Percentiles rank a stretch among this genome's conserved stretches.
Evolutionary conservation across 1,284 basidiomycete genomes (phyloP).

Genomic region (Anthracocystis walkeri): DNA sequence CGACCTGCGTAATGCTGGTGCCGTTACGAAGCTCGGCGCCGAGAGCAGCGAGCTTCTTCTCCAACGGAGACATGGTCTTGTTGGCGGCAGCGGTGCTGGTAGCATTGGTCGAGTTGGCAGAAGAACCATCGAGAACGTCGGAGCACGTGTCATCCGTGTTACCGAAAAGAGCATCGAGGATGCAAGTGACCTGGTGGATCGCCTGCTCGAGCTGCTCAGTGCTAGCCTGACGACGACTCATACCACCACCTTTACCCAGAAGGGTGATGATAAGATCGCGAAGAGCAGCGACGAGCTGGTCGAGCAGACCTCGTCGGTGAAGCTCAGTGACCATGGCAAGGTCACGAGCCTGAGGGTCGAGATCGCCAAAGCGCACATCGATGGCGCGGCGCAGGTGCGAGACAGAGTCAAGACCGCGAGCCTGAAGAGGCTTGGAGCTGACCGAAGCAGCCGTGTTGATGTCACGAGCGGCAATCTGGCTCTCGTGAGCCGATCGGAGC

Average conservation of each 20-base stretch:
- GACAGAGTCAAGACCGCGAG: slow-evolving; percentile 36
- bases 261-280: slow-evolving; percentile 51
- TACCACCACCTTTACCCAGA: slow-evolving; percentile 44
- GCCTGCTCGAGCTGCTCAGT: slow-evolving; percentile 41
- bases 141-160: slow-evolving; percentile 41
- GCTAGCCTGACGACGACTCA: slow-evolving; percentile 35
- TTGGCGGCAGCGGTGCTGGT: slow-evolving; percentile 10
- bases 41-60: slow-evolving; percentile 32
- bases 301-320: slow-evolving; percentile 51
- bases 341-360: slow-evolving; percentile 39
- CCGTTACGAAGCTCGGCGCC: slow-evolving; percentile 37
- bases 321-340: slow-evolving; percentile 50
- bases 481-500: slow-evolving; percentile 30
- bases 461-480: slow-evolving; percentile 27
- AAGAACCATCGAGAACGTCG: slow-evolving; percentile 24
- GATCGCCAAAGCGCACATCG: slow-evolving; percentile 37
- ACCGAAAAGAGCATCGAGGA: slow-evolving; percentile 51
- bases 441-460: slow-evolving; percentile 14
- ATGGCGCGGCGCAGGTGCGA: slow-evolving; percentile 35
- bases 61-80: slow-evolving; percentile 24
- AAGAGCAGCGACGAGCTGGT: slow-evolving; percentile 52
- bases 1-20: slow-evolving; percentile 44
- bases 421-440: slow-evolving; percentile 34
- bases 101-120: slow-evolving; percentile 42
- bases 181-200: slow-evolving; percentile 50